Evolutionary conservation across 2,329 filamentous ascomycete genomes (phyloP).

Genomic region (Pestalotiopsis sp.): DNA sequence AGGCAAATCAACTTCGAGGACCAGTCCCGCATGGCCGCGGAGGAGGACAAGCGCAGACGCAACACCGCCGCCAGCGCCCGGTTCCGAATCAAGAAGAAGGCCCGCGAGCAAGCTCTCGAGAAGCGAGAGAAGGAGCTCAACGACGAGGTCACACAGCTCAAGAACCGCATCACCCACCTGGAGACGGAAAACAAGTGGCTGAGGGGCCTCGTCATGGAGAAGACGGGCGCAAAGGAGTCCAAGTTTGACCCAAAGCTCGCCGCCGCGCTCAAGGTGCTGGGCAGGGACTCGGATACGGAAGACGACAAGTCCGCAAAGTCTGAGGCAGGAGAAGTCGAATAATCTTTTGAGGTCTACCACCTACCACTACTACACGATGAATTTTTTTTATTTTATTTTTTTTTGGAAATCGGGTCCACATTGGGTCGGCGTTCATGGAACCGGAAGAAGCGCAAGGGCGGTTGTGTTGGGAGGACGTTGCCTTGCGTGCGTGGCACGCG

Average conservation of each 20-base stretch:
- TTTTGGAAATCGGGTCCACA: not conserved
- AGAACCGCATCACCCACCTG: conserved; percentile 68
- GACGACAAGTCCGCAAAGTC: conserved; percentile 5
- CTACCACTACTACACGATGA: not conserved
- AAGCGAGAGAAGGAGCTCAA: conserved; percentile 79
- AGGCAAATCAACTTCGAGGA: conserved; percentile 65
- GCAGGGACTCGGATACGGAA: conserved; percentile 18
- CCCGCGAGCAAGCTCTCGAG: conserved; percentile 84
- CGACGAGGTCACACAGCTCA: conserved; percentile 73
- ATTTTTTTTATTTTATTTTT: too few species aligned
- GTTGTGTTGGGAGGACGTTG: not conserved
- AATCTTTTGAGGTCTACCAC: not conserved
- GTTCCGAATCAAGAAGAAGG: conserved; percentile 95
- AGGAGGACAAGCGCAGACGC: conserved; percentile 86
- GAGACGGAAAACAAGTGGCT: conserved; percentile 50
- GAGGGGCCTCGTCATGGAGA: conserved; percentile 74
- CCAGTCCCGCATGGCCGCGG: conserved; percentile 56
- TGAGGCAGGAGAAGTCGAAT: not conserved
- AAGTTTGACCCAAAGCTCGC: conserved; percentile 41
- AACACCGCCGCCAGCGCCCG: conserved; percentile 88
- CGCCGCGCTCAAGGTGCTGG: conserved; percentile 24
- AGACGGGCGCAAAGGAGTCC: conserved; percentile 65
- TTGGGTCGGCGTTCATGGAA: conserved; percentile 7
- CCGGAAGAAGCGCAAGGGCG: not conserved
- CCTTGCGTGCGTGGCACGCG: not conserved